A percentile compares a stretch with the other conserved stretches of the same genome.
Conservation (phyloP, 352 stramenopile genomes). For the Blastocystis sp. region DNA sequence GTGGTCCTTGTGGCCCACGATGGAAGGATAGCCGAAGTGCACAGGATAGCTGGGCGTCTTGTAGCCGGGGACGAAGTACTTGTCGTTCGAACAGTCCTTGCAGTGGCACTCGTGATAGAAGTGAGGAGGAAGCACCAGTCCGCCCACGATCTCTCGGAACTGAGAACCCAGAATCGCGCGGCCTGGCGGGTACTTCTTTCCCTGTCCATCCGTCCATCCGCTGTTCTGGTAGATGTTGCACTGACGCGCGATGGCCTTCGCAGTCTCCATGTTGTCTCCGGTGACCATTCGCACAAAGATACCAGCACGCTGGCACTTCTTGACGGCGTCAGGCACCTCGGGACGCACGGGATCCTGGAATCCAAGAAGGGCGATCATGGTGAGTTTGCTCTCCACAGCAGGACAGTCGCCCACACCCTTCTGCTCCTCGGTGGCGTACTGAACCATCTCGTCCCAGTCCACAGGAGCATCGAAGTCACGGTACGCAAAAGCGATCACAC, state of each 20-base stretch:
- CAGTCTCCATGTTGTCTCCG: conserved; percentile 94
- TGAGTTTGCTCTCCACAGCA: conserved; percentile 71
- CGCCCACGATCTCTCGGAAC: conserved; percentile 73
- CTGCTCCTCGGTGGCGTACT: conserved; percentile 68
- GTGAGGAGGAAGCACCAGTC: conserved; percentile 26
- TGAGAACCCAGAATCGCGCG: conserved; percentile 80
- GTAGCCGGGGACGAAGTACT: conserved; percentile 70
- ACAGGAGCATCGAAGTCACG: conserved; percentile 64
- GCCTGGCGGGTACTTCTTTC: conserved; percentile 64
- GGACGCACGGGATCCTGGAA: conserved; percentile 88
- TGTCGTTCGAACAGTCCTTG: conserved; percentile 70
- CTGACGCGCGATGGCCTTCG: conserved; percentile 85
- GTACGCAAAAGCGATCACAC: conserved; percentile 74
- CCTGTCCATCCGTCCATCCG: conserved; percentile 55
- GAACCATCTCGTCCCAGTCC: conserved; percentile 67
- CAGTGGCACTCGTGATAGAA: conserved; percentile 55
- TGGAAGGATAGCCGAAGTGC: conserved; percentile 60
- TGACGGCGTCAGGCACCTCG: conserved; percentile 85
- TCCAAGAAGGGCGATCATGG: conserved; percentile 81
- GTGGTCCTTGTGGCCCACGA: background rate
- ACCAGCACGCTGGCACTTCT: conserved; percentile 83
- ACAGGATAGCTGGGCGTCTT: conserved; percentile 63
- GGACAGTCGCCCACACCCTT: conserved; percentile 62
- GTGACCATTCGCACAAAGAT: conserved; percentile 97
- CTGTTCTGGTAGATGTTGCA: conserved; percentile 80